Conservation (phyloP, 2,329 filamentous ascomycete species). For the Xylariaceae sp. region DNA sequence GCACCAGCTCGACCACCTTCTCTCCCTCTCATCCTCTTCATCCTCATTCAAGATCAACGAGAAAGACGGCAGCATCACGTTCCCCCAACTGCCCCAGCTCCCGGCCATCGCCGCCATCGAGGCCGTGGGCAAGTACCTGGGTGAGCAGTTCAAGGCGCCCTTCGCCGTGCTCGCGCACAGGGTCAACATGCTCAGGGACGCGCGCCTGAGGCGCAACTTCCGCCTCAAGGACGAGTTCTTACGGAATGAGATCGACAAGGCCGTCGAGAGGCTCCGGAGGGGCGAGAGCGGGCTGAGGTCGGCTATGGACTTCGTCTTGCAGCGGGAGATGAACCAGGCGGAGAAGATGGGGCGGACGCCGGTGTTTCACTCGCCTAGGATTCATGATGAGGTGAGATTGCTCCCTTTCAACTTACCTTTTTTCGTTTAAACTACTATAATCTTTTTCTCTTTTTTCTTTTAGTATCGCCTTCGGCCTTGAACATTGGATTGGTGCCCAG, state of each 20-base stretch:
- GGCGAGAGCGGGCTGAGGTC: conserved; percentile 16
- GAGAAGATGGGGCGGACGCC: conserved; percentile 28
- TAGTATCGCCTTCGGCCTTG: too few species aligned
- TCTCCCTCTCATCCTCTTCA: background rate
- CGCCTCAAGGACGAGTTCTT: conserved; percentile 19
- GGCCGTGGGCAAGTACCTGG: conserved; percentile 11
- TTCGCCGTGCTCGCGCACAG: conserved; percentile 11
- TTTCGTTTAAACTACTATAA: too few species aligned
- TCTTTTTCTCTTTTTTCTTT: too few species aligned
- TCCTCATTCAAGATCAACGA: background rate
- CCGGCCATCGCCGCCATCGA: conserved; percentile 17
- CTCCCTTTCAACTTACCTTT: too few species aligned
- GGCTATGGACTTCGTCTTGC: conserved; percentile 31
- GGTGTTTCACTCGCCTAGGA: conserved; percentile 25
- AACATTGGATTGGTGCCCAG: background rate
- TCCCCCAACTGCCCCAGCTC: conserved; percentile 13
- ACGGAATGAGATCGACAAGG: conserved; percentile 19
- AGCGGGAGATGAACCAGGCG: conserved; percentile 29
- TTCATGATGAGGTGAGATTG: conserved; percentile 29
- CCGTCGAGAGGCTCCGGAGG: conserved; percentile 15
- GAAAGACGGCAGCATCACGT: conserved; percentile 11
- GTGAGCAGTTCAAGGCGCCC: conserved; percentile 14
- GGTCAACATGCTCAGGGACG: conserved; percentile 10
- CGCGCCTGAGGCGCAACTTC: conserved; percentile 8
- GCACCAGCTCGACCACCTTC: conserved; percentile 12